Evolutionary conservation across 352 stramenopile genomes (phyloP).

Genomic region (Blastocystis sp.): DNA sequence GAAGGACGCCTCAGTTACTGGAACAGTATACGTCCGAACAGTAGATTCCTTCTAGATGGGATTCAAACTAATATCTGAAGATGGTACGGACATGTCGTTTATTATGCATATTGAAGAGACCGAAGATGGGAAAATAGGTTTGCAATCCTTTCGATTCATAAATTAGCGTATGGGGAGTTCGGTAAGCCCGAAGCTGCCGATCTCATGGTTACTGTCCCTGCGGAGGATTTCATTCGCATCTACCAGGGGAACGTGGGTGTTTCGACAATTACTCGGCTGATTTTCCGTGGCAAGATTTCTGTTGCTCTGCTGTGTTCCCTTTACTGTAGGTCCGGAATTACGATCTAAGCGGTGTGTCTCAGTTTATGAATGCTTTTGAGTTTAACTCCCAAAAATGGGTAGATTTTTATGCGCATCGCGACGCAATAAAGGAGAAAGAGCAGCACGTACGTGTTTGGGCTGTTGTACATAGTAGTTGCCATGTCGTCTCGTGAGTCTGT

Average conservation of each 20-base stretch:
- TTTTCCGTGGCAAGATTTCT: not conserved
- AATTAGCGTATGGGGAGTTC: constrained; percentile 15
- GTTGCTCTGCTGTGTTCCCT: not conserved
- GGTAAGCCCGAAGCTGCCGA: constrained; percentile 14
- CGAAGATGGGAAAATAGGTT: constrained; percentile 48
- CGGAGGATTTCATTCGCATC: constrained; percentile 14
- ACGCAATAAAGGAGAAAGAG: not conserved
- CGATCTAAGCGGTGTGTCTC: constrained; percentile 16
- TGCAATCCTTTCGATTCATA: not conserved
- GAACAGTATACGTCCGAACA: not conserved
- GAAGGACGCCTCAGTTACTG: not conserved
- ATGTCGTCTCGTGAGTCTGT: too few relatives aligned
- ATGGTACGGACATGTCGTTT: constrained; percentile 26
- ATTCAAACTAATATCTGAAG: not conserved
- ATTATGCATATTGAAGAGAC: constrained; percentile 39
- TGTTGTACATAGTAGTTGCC: too few relatives aligned
- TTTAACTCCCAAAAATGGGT: constrained; percentile 34
- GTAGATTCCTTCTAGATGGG: not conserved
- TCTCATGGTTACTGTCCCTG: not conserved
- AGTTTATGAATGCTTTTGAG: constrained; percentile 35
- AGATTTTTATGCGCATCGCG: not conserved
- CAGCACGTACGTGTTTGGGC: not conserved
- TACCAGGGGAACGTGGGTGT: constrained; percentile 6
- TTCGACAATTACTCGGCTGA: not conserved
- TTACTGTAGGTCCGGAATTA: constrained; percentile 28